phyloP scores from a whole-genome alignment of 2,329 filamentous ascomycete genomes.

The Paraconiothyrium brasiliense region DNA sequence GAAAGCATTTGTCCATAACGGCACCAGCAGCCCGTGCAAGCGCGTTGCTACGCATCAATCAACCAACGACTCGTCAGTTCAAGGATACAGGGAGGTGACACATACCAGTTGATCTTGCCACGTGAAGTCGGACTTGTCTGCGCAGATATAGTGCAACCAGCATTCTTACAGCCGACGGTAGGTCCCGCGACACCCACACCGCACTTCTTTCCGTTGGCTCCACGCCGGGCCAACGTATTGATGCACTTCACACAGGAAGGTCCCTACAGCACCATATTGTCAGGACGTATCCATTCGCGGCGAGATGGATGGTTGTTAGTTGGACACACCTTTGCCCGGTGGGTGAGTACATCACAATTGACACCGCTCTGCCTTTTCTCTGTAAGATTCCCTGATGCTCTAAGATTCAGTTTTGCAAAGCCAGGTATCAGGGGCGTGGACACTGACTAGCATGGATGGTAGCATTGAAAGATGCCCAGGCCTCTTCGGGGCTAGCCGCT shows the following conservation, averaged over 20 bases:
- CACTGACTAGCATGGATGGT: background rate
- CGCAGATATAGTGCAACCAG: background rate
- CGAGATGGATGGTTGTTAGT: too few relatives aligned
- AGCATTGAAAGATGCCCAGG: background rate
- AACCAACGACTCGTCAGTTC: too few relatives aligned
- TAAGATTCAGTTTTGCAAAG: too few relatives aligned
- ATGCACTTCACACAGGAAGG: background rate
- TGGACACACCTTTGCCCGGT: background rate
- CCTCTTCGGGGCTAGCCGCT: background rate
- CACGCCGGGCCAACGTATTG: background rate
- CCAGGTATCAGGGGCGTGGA: background rate
- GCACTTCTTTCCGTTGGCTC: background rate
- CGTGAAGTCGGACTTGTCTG: background rate
- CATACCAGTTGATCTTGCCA: background rate
- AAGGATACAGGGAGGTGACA: background rate
- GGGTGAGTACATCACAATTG: background rate
- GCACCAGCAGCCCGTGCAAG: conserved; percentile 2
- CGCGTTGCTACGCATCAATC: conserved; percentile 1
- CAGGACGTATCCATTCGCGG: too few relatives aligned
- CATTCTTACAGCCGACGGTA: background rate
- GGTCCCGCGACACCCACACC: background rate
- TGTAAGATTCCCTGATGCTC: too few relatives aligned
- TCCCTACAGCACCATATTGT: background rate
- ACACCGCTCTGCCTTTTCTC: too few relatives aligned
- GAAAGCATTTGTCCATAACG: conserved; percentile 5